Base-by-base conservation (phyloP, 202 grass and related monocot species). In the Brachypodium distachyon region DNA sequence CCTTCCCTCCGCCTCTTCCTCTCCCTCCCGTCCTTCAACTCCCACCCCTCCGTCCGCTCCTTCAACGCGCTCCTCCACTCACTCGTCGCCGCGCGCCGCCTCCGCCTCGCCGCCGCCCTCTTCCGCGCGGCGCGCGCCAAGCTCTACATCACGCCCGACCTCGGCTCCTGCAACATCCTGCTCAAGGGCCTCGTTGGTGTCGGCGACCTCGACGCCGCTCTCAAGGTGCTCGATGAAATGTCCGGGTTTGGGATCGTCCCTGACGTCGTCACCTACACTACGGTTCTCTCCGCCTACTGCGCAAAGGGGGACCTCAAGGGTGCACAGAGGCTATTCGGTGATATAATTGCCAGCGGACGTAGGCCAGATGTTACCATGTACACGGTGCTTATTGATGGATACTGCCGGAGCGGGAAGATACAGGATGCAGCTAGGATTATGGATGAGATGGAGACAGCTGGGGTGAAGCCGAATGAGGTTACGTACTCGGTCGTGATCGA, bases 51-150 rank as follows among this genome's bases (percentile, higher is more conserved):
- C 78, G 70, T 74, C 34, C 83, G 89, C 63, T 92, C 92, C 16
- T 87, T 96, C 78, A 96, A 96, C 78, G 89, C 86, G 17, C 92
- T 96, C 41, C 87, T 96, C 65, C 78, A 87, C 38, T 85, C 84
- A 4, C 83, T 95, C 67, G 80, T 95, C 66, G 76, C 86, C 61
- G 79, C 89, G 3, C 88, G 77, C 52, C 82, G 85, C 46, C 73
- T 76, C 67, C 75, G 86, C 34, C 67, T 91, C 33, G 83, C 77
- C 33, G 86, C 86, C 6, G 77, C 78, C 7, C 92, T 96, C 74
- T 92, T 96, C 82, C 83, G 63, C 32, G 52, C 75, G 10, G 77
- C 77, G 61, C 83, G 22, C 2, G 32, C 86, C 63, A 86, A 88
- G 67, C 85, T 96, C 40, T 77, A 51, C 47, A 92, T 96, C 81